Evolutionary conservation across 169 alveolate species (phyloP).

Genomic region (Hepatocystis sp.): DNA sequence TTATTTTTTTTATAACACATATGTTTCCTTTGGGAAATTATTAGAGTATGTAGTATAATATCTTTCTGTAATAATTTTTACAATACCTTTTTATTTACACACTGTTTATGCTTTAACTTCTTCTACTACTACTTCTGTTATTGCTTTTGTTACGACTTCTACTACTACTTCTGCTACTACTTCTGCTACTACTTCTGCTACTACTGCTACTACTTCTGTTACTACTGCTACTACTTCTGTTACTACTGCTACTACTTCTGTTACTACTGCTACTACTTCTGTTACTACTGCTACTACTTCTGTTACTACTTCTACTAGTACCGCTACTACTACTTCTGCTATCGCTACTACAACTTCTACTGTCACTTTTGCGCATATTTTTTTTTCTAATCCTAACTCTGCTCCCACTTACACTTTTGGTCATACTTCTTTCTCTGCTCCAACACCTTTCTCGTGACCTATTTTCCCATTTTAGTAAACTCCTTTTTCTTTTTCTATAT

Average conservation of each 20-base stretch:
- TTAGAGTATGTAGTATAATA: too few relatives aligned
- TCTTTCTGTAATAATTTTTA: too few relatives aligned
- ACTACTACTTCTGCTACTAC: constrained; percentile 7
- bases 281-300: not conserved
- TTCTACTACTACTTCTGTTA: not conserved
- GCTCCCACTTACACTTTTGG: not conserved
- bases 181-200: constrained; percentile 1
- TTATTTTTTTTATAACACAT: too few relatives aligned
- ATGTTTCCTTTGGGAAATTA: too few relatives aligned
- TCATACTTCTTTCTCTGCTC: not conserved
- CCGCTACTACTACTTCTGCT: constrained; percentile 1
- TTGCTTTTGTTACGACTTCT: not conserved
- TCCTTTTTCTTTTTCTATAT: too few relatives aligned
- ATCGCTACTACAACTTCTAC: not conserved
- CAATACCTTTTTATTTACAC: too few relatives aligned
- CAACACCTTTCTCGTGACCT: not conserved
- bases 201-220: constrained; percentile 1
- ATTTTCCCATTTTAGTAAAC: not conserved
- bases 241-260: not conserved
- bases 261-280: not conserved
- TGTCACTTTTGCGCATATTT: not conserved
- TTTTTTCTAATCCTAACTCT: constrained; percentile 1
- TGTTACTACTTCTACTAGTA: constrained; percentile 1
- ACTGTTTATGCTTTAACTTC: too few relatives aligned
- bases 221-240: not conserved